Conservation (phyloP, 768 basidiomycete species). For the Obba rivulosa region DNA sequence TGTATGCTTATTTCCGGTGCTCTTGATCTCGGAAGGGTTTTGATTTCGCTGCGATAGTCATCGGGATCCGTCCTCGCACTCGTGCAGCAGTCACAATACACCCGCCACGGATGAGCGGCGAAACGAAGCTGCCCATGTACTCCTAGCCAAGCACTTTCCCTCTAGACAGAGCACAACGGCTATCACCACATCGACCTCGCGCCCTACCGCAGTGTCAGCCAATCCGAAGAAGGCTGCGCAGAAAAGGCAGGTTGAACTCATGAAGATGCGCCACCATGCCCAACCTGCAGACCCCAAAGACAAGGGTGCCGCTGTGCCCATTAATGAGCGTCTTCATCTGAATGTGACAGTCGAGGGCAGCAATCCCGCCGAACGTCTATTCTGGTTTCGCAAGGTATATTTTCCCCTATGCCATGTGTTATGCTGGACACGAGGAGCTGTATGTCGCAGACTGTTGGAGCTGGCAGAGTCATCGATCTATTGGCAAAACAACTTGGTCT, state of each 20-base stretch:
- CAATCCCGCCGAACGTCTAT: slow-evolving; percentile 34
- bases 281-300: slow-evolving; percentile 57
- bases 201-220: slow-evolving; percentile 28
- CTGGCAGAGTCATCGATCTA: slow-evolving; percentile 62
- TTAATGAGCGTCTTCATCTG: slow-evolving; percentile 57
- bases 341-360: slow-evolving; percentile 32
- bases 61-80: slow-evolving; percentile 58
- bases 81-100: slow-evolving; percentile 30
- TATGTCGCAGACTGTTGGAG: slow-evolving; percentile 39
- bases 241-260: slow-evolving; percentile 53
- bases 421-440: not conserved
- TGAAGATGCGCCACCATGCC: slow-evolving; percentile 74
- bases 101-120: slow-evolving; percentile 16
- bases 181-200: slow-evolving; percentile 6
- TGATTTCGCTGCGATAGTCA: slow-evolving; percentile 39
- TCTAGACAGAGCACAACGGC: slow-evolving; percentile 10
- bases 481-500: slow-evolving; percentile 16
- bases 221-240: slow-evolving; percentile 52
- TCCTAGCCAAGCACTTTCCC: slow-evolving; percentile 51
- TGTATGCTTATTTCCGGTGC: slow-evolving; percentile 34
- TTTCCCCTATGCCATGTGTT: not conserved
- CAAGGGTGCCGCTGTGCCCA: slow-evolving; percentile 36
- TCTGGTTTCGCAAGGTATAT: slow-evolving; percentile 73
- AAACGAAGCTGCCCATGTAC: slow-evolving; percentile 44
- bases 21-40: not conserved